Evolutionary conservation across 2,329 filamentous ascomycete genomes (phyloP).

Genomic region (Botrytis galanthina): DNA sequence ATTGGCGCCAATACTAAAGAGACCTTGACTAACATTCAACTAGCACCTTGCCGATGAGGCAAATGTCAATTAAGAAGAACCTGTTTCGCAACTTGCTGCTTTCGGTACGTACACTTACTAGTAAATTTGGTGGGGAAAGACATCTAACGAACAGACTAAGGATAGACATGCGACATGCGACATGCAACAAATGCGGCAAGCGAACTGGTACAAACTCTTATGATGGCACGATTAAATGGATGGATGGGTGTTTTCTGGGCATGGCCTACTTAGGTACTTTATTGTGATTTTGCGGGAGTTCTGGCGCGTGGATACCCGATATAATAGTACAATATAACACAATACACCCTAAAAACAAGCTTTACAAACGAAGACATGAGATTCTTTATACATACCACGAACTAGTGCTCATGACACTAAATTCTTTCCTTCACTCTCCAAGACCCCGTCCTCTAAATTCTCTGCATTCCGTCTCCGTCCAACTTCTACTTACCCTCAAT

Average conservation of each 20-base stretch:
- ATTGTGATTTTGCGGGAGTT: not conserved
- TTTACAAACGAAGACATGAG: not conserved
- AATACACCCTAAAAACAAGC: not conserved
- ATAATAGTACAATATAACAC: not conserved
- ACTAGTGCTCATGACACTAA: not conserved
- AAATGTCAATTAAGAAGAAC: not conserved
- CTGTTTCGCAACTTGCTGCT: not conserved
- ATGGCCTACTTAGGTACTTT: constrained; percentile 4
- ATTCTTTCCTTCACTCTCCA: not conserved
- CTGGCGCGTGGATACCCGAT: not conserved
- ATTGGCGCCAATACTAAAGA: not conserved
- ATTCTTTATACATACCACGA: constrained; percentile 5
- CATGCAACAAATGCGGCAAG: not conserved
- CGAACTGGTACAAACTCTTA: not conserved
- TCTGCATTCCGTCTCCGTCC: not conserved
- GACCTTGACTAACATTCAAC: not conserved
- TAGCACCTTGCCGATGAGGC: not conserved
- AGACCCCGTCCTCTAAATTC: not conserved
- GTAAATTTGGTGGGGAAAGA: not conserved
- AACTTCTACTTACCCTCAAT: too few species aligned
- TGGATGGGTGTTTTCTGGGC: not conserved
- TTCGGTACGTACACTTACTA: not conserved
- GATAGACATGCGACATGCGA: not conserved
- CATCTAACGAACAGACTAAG: not conserved
- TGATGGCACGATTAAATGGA: not conserved